Base-by-base conservation (phyloP, 495 filamentous ascomycete genomes). In the Hypoxylon fragiforme region DNA sequence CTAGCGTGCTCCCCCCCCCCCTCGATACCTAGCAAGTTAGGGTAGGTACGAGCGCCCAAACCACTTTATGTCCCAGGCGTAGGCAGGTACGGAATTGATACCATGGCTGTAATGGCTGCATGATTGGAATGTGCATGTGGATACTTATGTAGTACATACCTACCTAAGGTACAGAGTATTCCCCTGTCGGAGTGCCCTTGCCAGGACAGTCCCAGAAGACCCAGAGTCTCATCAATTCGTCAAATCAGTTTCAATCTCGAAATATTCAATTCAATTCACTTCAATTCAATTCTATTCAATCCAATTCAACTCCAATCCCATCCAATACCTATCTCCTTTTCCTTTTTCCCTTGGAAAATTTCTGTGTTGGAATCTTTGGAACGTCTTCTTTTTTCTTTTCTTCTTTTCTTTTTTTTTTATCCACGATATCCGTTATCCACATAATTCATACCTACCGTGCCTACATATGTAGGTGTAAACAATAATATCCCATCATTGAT, bases 201-300 rank as follows among this genome's bases (percentile, higher is more conserved):
- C 32, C 38, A 22, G 12, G 19, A 20, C 30, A 11, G 13, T 28
- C 24, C 24, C 24, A 28, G 9, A 28, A 28, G 9, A 4, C 28
- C 38, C 39, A 57, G 36, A 35, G 13, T 39, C 51, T 44, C 24
- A n/a, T 49, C 32, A 52, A 53, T 52, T 62, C 47, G 48, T 62
- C 58, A 41, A 57, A 56, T 44, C 52, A 56, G 52, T 60, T 51
- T 22, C 43, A 47, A 44, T 55, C 50, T 51, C 50, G 22, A 50
- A 28, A 28, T 28, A 28, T 28, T 28, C 24, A 28, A 28, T 28
- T 28, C 24, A 28, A 28, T 28, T 9, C 24, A 28, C n/a, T n/a
- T n/a, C 4, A 28, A 28, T 28, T 28, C 24, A 28, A 28, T 28
- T 9, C 24, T 4, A 28, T 28, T 4, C 24, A 4, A 9, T 9